phyloP scores from a whole-genome alignment of 345 rosid species.

The Trapa incisa region DNA sequence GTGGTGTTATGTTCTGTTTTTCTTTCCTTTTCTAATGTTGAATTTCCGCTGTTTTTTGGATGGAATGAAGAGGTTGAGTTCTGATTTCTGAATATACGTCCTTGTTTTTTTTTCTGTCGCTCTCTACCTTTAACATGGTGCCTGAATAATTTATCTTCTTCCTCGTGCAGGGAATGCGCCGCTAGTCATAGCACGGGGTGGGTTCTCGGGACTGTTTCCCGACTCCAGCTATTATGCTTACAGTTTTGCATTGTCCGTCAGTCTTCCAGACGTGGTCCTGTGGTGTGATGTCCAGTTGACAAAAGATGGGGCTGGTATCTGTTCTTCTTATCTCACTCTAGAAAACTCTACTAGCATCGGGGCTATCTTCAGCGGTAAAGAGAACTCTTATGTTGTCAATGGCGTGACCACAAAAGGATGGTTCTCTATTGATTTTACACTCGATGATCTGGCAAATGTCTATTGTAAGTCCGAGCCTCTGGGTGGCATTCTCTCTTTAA shows the following conservation, averaged over 20 bases:
- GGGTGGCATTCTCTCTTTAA: neutral
- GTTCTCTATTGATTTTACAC: slow-evolving; percentile 62
- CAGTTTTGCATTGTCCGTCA: slow-evolving; percentile 16
- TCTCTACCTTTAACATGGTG: too few relatives aligned
- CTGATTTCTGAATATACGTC: too few relatives aligned
- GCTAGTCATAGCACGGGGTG: slow-evolving; percentile 68
- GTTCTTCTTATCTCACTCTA: slow-evolving; percentile 54
- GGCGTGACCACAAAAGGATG: slow-evolving; percentile 44
- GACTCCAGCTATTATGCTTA: slow-evolving; percentile 54
- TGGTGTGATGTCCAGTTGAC: slow-evolving; percentile 95
- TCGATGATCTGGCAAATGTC: slow-evolving; percentile 24
- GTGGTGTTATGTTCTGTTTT: neutral
- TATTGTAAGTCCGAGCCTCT: slow-evolving; percentile 29
- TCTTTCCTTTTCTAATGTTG: neutral
- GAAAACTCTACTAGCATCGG: slow-evolving; percentile 32
- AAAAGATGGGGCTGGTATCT: slow-evolving; percentile 65
- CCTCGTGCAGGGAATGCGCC: slow-evolving; percentile 49
- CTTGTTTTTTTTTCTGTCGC: too few relatives aligned
- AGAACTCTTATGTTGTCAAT: slow-evolving; percentile 33
- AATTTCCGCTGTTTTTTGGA: neutral
- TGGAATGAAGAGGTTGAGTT: too few relatives aligned
- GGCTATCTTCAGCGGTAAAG: neutral
- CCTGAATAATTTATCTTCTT: neutral
- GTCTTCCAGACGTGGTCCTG: slow-evolving; percentile 25
- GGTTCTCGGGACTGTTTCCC: slow-evolving; percentile 83